Evolutionary conservation across 768 basidiomycete genomes (phyloP).

Genomic region (Hygrocybe punicea): DNA sequence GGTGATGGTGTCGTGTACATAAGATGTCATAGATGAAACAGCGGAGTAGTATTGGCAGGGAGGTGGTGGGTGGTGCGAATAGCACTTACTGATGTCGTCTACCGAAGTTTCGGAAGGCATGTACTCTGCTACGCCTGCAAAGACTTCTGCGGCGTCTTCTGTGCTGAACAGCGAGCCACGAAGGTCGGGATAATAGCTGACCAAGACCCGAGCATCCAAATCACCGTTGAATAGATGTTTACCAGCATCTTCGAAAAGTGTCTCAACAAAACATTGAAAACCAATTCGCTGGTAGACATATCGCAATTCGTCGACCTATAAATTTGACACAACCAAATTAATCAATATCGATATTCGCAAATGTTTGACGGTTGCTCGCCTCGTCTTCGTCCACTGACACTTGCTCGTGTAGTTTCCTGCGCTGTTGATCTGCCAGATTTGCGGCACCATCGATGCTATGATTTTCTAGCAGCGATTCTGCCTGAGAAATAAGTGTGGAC

Average conservation of each 20-base stretch:
- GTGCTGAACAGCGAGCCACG: constrained; percentile 57
- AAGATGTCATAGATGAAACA: constrained; percentile 7
- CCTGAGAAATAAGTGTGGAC: constrained; percentile 68
- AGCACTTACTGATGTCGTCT: constrained; percentile 81
- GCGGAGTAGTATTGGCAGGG: constrained; percentile 23
- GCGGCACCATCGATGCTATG: constrained; percentile 65
- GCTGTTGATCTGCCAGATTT: constrained; percentile 57
- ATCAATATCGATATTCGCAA: not conserved
- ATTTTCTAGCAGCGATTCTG: constrained; percentile 62
- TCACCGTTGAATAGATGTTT: constrained; percentile 73
- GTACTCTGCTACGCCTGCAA: constrained; percentile 67
- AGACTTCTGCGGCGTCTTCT: constrained; percentile 63
- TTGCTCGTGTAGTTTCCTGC: constrained; percentile 53
- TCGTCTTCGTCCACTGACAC: constrained; percentile 54
- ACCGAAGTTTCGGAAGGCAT: constrained; percentile 68
- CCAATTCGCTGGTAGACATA: constrained; percentile 83
- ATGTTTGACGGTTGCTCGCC: constrained; percentile 30
- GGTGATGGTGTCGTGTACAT: constrained; percentile 19
- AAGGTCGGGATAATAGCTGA: constrained; percentile 79
- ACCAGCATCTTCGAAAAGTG: constrained; percentile 80
- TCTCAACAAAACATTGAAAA: constrained; percentile 73
- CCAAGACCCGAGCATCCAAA: constrained; percentile 77
- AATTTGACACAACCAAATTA: not conserved
- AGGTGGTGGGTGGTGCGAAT: constrained; percentile 20
- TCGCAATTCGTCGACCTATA: constrained; percentile 62